These are phyloP conservation scores for Fusarium irregulare DNA, from an alignment of 2,329 filamentous ascomycete species.

Conservation along the genomic window DNA sequence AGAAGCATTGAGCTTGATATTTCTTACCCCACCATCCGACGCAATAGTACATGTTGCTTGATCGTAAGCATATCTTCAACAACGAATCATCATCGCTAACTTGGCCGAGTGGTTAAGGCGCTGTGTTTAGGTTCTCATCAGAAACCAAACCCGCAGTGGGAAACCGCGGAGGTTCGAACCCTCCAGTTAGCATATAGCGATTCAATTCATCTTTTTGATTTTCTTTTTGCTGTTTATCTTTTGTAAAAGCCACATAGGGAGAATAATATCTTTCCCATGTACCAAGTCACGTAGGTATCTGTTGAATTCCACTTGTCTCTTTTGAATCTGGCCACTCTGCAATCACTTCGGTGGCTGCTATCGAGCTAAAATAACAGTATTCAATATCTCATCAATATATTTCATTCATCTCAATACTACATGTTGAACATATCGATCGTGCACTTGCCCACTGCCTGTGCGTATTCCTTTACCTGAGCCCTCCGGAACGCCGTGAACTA, in stretches of 20 bases:
- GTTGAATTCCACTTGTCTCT: background rate
- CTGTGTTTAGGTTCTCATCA: slow-evolving; percentile 42
- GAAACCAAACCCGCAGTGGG: slow-evolving; percentile 43
- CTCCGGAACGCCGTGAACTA: slow-evolving; percentile 45
- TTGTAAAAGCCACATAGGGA: background rate
- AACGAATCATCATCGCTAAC: slow-evolving; percentile 40
- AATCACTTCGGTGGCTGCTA: background rate
- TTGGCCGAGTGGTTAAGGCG: slow-evolving; percentile 44
- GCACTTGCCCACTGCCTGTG: slow-evolving; percentile 49
- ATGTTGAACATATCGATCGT: slow-evolving; percentile 22
- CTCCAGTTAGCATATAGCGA: slow-evolving; percentile 38
- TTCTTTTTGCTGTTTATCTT: background rate
- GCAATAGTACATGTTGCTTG: rapidly evolving
- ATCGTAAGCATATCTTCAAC: rapidly evolving
- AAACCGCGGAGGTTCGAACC: slow-evolving; percentile 44
- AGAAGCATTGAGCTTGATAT: slow-evolving; percentile 30
- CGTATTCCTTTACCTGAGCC: slow-evolving; percentile 17
- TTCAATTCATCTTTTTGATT: background rate
- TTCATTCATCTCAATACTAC: slow-evolving; percentile 27
- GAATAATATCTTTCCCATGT: background rate
- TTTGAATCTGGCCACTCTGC: background rate
- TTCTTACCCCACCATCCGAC: background rate
- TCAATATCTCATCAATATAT: slow-evolving; percentile 20
- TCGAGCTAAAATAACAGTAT: background rate
- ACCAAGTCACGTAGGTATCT: background rate